Base-by-base conservation (phyloP, 2,329 filamentous ascomycete species). In the Phyllosticta ampelicida region DNA sequence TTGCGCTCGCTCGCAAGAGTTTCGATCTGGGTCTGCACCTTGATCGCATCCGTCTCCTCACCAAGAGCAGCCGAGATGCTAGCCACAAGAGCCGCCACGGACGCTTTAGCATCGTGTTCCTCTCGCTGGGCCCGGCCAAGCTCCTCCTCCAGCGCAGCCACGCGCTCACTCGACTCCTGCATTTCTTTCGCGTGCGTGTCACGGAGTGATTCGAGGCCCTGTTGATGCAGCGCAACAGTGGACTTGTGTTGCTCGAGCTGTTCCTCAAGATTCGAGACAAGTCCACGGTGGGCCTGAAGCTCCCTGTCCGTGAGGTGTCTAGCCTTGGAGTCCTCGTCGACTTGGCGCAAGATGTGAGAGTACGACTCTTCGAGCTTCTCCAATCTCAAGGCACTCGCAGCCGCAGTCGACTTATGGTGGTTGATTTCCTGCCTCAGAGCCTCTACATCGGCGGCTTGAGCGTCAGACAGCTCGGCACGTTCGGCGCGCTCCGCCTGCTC, bases 401-500 rank as follows among this genome's bases (percentile, higher is more conserved):
- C 80, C 65, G 95, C 86, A 44, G 87, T 82, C 3, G 80, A 75
- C 73, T 88, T 91, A 74, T 95, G 90, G 67, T 90, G 85, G 55
- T 91, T 84, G 56, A 96, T 86, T 68, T 95, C 86, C 60, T 74
- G 79, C 62, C 87, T 86, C 49, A 96, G 73, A 20, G 74, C 68
- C 56, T 78, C 76, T 10, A 84, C 72, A 50, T 75, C 71, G 8
- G 77, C 64, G 51, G 65, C 65, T 16, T 67, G 61, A 28, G 68
- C 63, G 59, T 71, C 70, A 5, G 51, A 54, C 6, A 54, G 52
- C 13, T 48, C 56, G n/a, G 54, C 23, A 19, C 71, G 54, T n/a
- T 54, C 28, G n/a, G 21, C 9, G 18, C 70, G 53, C 36, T 69
- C 67, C 18, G 66, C 62, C 57, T 71, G 67, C n/a, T 68, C 64